A percentile compares a stretch with the other conserved stretches of the same genome.
Evolutionary conservation across 2,329 filamentous ascomycete species (phyloP).

Genomic region (Xylaria sp.): DNA sequence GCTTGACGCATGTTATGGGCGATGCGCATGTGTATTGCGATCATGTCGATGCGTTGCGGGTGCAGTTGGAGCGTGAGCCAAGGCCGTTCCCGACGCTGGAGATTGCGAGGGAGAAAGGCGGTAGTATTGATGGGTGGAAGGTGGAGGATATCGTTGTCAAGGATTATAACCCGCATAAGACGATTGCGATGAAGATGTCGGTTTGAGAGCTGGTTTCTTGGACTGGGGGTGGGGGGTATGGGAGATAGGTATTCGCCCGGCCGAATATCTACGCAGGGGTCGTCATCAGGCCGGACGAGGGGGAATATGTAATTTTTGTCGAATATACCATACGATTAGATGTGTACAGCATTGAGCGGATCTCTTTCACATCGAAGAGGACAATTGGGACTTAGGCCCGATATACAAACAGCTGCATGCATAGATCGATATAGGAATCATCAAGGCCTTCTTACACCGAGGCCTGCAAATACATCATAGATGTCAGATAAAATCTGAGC

Average conservation of each 20-base stretch:
- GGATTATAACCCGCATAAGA: constrained; percentile 86
- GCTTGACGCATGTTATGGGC: constrained; percentile 90
- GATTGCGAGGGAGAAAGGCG: constrained; percentile 62
- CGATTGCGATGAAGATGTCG: constrained; percentile 98
- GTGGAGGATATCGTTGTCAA: constrained; percentile 81
- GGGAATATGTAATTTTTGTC: too few relatives aligned
- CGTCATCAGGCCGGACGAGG: too few relatives aligned
- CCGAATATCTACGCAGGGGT: too few relatives aligned
- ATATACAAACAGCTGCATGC: background rate
- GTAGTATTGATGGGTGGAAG: constrained; percentile 85
- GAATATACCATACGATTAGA: too few relatives aligned
- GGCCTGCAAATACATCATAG: background rate
- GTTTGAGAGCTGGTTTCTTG: constrained; percentile 47
- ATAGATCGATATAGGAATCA: background rate
- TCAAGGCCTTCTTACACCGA: background rate
- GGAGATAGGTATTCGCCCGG: background rate
- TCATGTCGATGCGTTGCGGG: constrained; percentile 79
- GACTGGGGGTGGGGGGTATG: background rate
- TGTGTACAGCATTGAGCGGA: background rate
- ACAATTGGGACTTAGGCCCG: background rate
- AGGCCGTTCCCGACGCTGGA: constrained; percentile 72
- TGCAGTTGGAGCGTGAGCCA: constrained; percentile 76
- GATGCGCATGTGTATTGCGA: constrained; percentile 96
- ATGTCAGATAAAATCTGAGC: background rate
- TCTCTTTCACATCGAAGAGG: background rate